These are phyloP conservation scores for Mangifera indica DNA, from an alignment of 345 rosid species.

Conservation along the genomic window DNA sequence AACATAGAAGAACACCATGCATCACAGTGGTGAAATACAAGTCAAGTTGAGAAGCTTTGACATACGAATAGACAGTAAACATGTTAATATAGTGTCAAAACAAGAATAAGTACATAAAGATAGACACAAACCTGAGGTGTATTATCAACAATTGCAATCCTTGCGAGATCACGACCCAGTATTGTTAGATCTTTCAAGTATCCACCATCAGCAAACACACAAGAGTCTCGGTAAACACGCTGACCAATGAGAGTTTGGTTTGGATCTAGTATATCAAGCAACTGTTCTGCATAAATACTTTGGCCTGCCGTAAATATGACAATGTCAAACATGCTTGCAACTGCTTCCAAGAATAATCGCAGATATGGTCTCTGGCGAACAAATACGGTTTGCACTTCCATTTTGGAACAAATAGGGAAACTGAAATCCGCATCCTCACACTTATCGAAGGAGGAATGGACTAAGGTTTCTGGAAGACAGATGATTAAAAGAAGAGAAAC, in stretches of 20 bases:
- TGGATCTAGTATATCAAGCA: slow-evolving; percentile 26
- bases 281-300: slow-evolving; percentile 21
- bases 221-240: slow-evolving; percentile 24
- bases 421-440: slow-evolving; percentile 19
- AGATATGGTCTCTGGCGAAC: slow-evolving; percentile 24
- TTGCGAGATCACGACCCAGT: slow-evolving; percentile 26
- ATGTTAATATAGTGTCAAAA: not conserved
- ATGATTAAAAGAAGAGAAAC: not conserved
- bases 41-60: not conserved
- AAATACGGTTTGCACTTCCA: slow-evolving; percentile 24
- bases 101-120: not conserved
- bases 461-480: slow-evolving; percentile 17
- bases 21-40: not conserved
- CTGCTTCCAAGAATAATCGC: slow-evolving; percentile 22
- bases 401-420: slow-evolving; percentile 20
- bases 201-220: slow-evolving; percentile 21
- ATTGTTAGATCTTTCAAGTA: slow-evolving; percentile 24
- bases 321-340: slow-evolving; percentile 25
- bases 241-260: slow-evolving; percentile 25
- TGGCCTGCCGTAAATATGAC: slow-evolving; percentile 27
- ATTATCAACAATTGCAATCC: slow-evolving; percentile 25
- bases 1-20: slow-evolving; percentile 2
- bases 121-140: slow-evolving; percentile 22
- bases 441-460: slow-evolving; percentile 21
- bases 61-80: not conserved